Evolutionary conservation across 2,329 filamentous ascomycete genomes (phyloP).

Genomic region (Alternaria alternata): DNA sequence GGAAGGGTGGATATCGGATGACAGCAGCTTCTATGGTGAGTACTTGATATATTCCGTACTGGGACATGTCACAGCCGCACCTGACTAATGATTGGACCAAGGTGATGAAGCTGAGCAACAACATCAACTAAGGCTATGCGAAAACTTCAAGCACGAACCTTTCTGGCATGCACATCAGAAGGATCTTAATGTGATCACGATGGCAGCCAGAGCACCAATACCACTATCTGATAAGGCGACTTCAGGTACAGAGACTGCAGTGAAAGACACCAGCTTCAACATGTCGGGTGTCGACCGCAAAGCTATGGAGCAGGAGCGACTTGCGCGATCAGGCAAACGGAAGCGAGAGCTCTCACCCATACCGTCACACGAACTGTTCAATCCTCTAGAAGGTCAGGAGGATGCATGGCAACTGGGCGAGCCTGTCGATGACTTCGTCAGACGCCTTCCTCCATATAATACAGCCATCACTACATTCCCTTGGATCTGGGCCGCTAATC

Average conservation of each 20-base stretch:
- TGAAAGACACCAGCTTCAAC: constrained; percentile 10
- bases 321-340: constrained; percentile 19
- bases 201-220: constrained; percentile 10
- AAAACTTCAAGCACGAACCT: constrained; percentile 20
- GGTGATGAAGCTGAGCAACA: constrained; percentile 41
- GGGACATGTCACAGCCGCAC: not conserved
- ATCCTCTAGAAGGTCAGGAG: constrained; percentile 64
- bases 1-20: constrained; percentile 51
- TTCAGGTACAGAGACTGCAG: constrained; percentile 1
- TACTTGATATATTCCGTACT: not conserved
- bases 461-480: constrained; percentile 55
- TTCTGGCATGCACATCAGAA: constrained; percentile 34
- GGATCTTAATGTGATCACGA: constrained; percentile 36
- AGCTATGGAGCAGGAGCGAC: constrained; percentile 24
- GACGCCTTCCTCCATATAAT: constrained; percentile 71
- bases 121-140: constrained; percentile 26
- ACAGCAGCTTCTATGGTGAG: constrained; percentile 57
- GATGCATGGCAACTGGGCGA: constrained; percentile 71
- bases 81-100: constrained; percentile 23
- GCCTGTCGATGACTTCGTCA: constrained; percentile 70
- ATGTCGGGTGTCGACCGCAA: constrained; percentile 16
- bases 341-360: constrained; percentile 19
- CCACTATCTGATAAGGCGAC: constrained; percentile 1
- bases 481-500: constrained; percentile 80
- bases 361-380: constrained; percentile 47